A percentile compares a stretch with the other conserved stretches of the same genome.
phyloP scores from a whole-genome alignment of 1,139 yeast species.

The Kodamaea suecica region DNA sequence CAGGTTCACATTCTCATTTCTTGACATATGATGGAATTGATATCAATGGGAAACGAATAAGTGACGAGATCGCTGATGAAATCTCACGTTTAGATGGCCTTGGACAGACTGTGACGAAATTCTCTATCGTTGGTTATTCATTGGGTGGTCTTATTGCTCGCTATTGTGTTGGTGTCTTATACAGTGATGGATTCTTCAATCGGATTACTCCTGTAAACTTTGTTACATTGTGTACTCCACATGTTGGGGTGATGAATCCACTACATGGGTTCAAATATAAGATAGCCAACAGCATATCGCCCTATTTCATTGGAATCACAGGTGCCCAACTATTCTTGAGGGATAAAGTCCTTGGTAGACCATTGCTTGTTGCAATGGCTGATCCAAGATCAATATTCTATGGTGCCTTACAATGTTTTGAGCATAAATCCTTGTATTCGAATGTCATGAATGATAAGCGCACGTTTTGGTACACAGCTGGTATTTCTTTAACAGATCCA shows the following conservation, averaged over 20 bases:
- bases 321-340: constrained; percentile 70
- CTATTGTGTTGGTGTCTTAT: constrained; percentile 70
- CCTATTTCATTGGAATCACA: constrained; percentile 62
- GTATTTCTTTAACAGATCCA: constrained; percentile 65
- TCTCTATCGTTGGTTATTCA: constrained; percentile 78
- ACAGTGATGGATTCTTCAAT: constrained; percentile 52
- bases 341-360: constrained; percentile 37
- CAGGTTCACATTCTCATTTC: constrained; percentile 63
- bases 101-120: constrained; percentile 39
- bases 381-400: constrained; percentile 58
- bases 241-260: constrained; percentile 73
- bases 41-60: constrained; percentile 74
- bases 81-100: constrained; percentile 30
- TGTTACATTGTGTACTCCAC: constrained; percentile 78
- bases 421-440: constrained; percentile 58
- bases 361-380: constrained; percentile 66
- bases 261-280: constrained; percentile 43
- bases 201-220: constrained; percentile 53
- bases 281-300: constrained; percentile 48
- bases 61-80: constrained; percentile 58
- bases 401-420: constrained; percentile 52
- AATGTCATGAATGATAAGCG: constrained; percentile 76
- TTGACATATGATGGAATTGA: constrained; percentile 85
- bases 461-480: constrained; percentile 80
- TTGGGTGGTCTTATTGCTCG: constrained; percentile 79